Conservation (phyloP, 257 asterid genomes). For the Przewalskia tangutica region DNA sequence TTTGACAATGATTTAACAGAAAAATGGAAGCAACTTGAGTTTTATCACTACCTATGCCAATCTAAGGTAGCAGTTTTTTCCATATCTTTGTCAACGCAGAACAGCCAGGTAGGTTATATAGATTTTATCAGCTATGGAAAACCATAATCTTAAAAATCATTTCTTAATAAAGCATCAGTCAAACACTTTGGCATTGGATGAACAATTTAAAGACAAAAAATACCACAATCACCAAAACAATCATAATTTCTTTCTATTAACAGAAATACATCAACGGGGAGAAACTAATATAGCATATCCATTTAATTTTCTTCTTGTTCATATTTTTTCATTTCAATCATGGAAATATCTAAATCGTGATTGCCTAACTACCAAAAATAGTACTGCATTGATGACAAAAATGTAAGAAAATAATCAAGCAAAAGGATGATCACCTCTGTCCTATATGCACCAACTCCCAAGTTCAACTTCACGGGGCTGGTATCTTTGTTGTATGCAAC, state of each 20-base stretch:
- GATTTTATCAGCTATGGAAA: background rate
- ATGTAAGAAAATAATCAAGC: background rate
- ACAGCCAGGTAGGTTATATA: background rate
- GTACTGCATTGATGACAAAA: background rate
- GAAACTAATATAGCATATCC: background rate
- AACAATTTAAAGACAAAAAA: background rate
- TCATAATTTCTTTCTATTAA: background rate
- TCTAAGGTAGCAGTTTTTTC: background rate
- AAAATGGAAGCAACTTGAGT: background rate
- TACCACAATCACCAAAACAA: background rate
- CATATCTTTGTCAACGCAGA: background rate
- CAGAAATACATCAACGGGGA: background rate
- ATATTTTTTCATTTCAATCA: background rate
- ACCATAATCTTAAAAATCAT: background rate
- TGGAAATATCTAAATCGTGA: background rate
- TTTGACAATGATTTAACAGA: background rate
- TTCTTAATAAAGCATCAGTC: background rate
- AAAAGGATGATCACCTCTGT: constrained; percentile 56
- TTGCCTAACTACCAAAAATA: background rate
- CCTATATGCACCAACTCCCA: constrained; percentile 99
- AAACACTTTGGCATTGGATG: background rate
- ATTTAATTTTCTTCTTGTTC: background rate
- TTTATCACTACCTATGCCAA: background rate
- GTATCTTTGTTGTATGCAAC: constrained; percentile 86
- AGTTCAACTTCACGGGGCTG: constrained; percentile 75